Percentiles rank a stretch among this genome's conserved stretches.
phyloP scores from a whole-genome alignment of 495 filamentous ascomycete genomes.

The Xylaria scruposa region DNA sequence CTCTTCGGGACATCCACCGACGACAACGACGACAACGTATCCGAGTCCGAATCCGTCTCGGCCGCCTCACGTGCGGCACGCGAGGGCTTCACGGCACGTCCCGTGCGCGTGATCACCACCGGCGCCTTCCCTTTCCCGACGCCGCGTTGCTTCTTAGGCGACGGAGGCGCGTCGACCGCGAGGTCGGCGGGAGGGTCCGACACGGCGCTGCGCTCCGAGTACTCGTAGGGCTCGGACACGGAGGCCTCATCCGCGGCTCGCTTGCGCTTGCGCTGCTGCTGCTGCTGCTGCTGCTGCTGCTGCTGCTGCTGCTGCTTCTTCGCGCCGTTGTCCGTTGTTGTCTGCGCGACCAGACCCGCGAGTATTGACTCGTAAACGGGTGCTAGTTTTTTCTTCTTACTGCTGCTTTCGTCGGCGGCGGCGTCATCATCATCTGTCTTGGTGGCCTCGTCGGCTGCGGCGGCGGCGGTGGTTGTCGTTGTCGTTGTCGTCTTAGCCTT shows the following conservation, averaged over 20 bases:
- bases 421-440: too few relatives aligned
- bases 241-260: too few relatives aligned
- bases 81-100: background rate
- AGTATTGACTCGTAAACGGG: background rate
- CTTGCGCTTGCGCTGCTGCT: constrained; percentile 29
- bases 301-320: too few relatives aligned
- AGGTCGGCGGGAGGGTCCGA: constrained; percentile 30
- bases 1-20: background rate
- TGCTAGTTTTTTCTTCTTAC: background rate
- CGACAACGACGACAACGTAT: background rate
- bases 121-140: background rate
- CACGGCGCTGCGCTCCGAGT: constrained; percentile 35
- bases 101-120: background rate
- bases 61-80: background rate
- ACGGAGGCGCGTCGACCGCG: background rate
- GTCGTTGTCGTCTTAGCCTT: background rate
- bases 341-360: background rate
- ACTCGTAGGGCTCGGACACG: constrained; percentile 33
- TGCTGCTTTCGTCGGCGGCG: background rate
- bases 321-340: too few relatives aligned
- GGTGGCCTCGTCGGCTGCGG: too few relatives aligned
- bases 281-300: too few relatives aligned
- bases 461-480: too few relatives aligned
- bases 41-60: background rate
- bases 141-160: constrained; percentile 20